These are phyloP conservation scores for Xeromyces bisporus DNA, from an alignment of 495 filamentous ascomycete species.

Conservation along the genomic window DNA sequence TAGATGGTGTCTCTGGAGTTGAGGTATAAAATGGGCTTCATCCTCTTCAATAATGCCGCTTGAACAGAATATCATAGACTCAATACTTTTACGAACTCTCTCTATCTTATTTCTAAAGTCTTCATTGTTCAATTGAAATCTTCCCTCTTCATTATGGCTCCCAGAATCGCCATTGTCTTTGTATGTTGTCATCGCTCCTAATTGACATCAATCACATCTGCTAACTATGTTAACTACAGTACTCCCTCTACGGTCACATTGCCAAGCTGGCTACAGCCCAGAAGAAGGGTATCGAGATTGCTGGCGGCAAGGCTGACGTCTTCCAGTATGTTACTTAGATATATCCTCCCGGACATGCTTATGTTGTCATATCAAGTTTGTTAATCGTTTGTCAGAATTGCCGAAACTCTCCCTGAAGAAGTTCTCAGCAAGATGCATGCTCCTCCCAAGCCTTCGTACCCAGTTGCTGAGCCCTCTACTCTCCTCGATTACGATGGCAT, in stretches of 20 bases:
- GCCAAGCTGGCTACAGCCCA: constrained; percentile 70
- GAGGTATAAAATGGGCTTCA: no score
- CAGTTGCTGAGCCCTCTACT: constrained; percentile 44
- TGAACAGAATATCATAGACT: no score
- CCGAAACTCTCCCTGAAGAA: constrained; percentile 73
- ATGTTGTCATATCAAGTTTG: background rate
- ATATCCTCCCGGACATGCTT: background rate
- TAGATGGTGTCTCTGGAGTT: no score
- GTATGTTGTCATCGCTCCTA: constrained; percentile 32
- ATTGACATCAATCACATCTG: constrained; percentile 1
- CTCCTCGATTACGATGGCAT: constrained; percentile 78
- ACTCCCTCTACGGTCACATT: constrained; percentile 95
- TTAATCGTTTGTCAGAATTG: constrained; percentile 33
- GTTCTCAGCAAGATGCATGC: constrained; percentile 82
- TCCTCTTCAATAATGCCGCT: no score
- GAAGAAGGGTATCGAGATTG: constrained; percentile 75
- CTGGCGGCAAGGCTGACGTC: constrained; percentile 61
- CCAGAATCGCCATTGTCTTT: constrained; percentile 81
- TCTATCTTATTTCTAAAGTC: constrained; percentile 1
- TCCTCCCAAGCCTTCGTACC: constrained; percentile 54
- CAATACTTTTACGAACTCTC: constrained; percentile 2
- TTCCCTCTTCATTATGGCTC: constrained; percentile 52
- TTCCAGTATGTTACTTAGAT: constrained; percentile 53
- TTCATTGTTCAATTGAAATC: constrained; percentile 3
- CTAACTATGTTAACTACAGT: constrained; percentile 33